These are phyloP conservation scores for Scutellaria minor DNA, from an alignment of 257 asterid species.

Conservation along the genomic window DNA sequence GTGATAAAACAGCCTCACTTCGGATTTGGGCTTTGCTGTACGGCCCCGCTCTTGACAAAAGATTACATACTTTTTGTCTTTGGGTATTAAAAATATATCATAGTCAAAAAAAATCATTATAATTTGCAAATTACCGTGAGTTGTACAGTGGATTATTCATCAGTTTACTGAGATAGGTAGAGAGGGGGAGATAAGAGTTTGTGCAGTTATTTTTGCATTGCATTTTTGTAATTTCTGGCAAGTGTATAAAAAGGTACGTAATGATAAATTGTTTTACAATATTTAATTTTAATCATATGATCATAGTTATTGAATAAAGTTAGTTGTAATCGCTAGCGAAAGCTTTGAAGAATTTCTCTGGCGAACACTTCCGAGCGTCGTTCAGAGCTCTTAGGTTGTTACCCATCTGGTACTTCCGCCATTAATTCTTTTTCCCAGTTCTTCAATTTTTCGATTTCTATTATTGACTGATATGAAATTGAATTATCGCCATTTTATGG, in stretches of 20 bases:
- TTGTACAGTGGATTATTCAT: too few species aligned
- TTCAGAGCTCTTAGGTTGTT: conserved; percentile 12
- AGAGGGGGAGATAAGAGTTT: too few species aligned
- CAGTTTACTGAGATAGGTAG: too few species aligned
- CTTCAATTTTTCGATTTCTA: neutral
- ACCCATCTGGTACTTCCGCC: conserved; percentile 17
- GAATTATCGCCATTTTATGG: conserved; percentile 9
- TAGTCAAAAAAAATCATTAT: too few species aligned
- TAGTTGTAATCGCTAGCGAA: conserved; percentile 7
- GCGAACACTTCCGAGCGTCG: conserved; percentile 13
- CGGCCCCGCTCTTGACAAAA: neutral
- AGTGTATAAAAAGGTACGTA: too few species aligned
- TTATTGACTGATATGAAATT: conserved; percentile 3
- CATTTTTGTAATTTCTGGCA: too few species aligned
- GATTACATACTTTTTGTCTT: neutral
- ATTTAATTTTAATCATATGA: neutral
- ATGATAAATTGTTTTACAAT: neutral
- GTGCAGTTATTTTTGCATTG: too few species aligned
- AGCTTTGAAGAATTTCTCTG: conserved; percentile 23
- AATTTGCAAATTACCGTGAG: too few species aligned
- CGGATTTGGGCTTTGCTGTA: conserved; percentile 1
- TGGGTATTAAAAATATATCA: too few species aligned
- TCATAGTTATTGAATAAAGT: neutral
- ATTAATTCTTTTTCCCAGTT: neutral
- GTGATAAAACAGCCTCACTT: neutral